These are phyloP conservation scores for Eucalyptus paniculata DNA, from an alignment of 345 rosid genomes.

Conservation along the genomic window DNA sequence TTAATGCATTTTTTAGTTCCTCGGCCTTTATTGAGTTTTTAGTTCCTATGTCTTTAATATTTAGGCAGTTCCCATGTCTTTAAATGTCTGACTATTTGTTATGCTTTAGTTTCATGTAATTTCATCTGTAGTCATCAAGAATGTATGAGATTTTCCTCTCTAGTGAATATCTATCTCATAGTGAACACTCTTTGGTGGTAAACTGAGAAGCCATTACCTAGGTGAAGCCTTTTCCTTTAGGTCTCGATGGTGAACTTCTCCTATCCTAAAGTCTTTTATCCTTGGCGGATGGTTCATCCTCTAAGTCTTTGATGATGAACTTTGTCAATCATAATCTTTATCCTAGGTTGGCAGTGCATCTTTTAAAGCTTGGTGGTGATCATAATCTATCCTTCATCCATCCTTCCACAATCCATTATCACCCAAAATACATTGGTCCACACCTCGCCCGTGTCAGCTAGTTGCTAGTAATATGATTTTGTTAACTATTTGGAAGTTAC, in stretches of 20 bases:
- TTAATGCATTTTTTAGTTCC: background rate
- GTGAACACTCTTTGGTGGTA: background rate
- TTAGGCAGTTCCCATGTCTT: background rate
- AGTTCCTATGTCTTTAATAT: background rate
- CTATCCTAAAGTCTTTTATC: too few species aligned
- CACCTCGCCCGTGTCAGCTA: background rate
- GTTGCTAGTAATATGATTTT: background rate
- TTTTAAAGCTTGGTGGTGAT: background rate
- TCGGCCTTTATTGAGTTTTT: background rate
- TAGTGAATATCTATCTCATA: background rate
- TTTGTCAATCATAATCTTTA: background rate
- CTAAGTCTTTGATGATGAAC: background rate
- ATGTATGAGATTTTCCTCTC: background rate
- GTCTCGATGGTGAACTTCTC: accelerated
- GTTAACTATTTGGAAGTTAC: background rate
- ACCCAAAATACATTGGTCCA: background rate
- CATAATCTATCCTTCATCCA: background rate
- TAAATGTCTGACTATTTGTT: background rate
- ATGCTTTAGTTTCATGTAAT: background rate
- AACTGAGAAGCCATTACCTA: background rate
- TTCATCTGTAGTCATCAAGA: background rate
- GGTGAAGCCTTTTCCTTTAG: background rate
- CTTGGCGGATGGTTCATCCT: accelerated
- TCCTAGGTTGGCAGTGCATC: accelerated
- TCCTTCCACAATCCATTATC: too few species aligned